Evolutionary conservation across 805 yeast species (phyloP), one percentile per base, ranked within the genome.

Genomic region (Alloascoidea africana): DNA sequence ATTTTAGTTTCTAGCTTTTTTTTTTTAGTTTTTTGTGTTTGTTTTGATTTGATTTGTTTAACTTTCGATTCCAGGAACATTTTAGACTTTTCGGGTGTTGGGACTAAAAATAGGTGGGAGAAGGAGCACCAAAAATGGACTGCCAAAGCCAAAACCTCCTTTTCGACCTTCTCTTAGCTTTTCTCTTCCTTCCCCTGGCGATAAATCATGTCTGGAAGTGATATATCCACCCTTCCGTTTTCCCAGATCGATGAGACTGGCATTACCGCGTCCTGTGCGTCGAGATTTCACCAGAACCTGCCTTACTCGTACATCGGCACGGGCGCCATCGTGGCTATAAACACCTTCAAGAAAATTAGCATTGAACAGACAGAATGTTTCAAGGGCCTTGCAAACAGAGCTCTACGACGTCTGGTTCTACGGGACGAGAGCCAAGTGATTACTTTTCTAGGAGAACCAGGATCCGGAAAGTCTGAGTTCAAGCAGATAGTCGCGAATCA

Each of bases 231-330:
- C 15, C 6, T 32, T 11, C 34, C 53, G 33, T 40, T 50, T 15
- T 44, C 54, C 34, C 49, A 59, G 44, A 53, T 59, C n/a, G 65
- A 56, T 40, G 58, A 57, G 36, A 60, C 55, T 6, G n/a, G 16
- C 32, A 47, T 60, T 36, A 60, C 65, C 17, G 59, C 64, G n/a
- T 66, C 61, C 39, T 49, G 60, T 19, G 66, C 66, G 16, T 58
- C 65, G 33, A 46, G 64, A 33, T 60, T 46, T 45, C 63, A 61
- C 44, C 60, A 57, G 42, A 63, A 63, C 17, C 46, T 55, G 47
- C 62, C 65, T n/a, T 54, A 54, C 41, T 52, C 57, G 14, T 48
- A 59, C 17, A 47, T 60, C 19, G 56, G 64, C 4, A 44, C 60
- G 5, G 55, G 61, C 17, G 43, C 61, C 18, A 47, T 60, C 38